These are phyloP conservation scores for Acanthamoeba rhysodes DNA, from an alignment of 208 protist genomes.

Conservation along the genomic window DNA sequence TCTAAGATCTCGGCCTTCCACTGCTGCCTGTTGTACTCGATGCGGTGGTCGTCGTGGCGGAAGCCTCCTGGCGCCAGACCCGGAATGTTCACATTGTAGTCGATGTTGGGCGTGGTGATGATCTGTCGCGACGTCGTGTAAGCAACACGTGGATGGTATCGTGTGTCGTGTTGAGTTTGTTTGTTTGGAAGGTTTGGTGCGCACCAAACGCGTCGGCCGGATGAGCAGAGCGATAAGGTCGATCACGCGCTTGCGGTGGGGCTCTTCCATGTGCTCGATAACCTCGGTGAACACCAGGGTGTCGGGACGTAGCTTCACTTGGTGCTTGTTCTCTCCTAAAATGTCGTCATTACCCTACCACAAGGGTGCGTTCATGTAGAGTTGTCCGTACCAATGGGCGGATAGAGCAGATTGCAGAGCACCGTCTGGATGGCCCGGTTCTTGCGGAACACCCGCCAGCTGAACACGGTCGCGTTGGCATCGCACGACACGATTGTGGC, in stretches of 20 bases:
- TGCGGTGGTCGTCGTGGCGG: constrained; percentile 16
- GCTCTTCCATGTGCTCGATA: constrained; percentile 34
- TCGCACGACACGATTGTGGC: constrained; percentile 5
- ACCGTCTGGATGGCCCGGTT: constrained; percentile 25
- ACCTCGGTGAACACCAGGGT: constrained; percentile 6
- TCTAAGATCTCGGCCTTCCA: constrained; percentile 5
- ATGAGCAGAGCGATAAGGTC: constrained; percentile 6
- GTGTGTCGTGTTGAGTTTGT: not conserved
- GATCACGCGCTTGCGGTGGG: constrained; percentile 23
- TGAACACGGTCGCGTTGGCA: constrained; percentile 7
- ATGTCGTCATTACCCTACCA: not conserved
- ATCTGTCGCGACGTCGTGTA: not conserved
- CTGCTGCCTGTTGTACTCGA: constrained; percentile 21
- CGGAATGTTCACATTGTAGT: constrained; percentile 38
- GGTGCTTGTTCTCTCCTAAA: not conserved
- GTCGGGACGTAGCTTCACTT: constrained; percentile 13
- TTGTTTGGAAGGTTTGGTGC: not conserved
- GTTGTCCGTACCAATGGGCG: not conserved
- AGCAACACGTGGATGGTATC: no score
- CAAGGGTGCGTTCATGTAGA: not conserved
- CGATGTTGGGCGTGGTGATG: constrained; percentile 13
- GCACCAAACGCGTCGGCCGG: not conserved
- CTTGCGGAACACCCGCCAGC: constrained; percentile 23
- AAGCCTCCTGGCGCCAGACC: not conserved
- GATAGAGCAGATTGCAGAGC: not conserved